Evolutionary conservation across 1,139 yeast genomes (phyloP).

Genomic region (Taphrina populina): DNA sequence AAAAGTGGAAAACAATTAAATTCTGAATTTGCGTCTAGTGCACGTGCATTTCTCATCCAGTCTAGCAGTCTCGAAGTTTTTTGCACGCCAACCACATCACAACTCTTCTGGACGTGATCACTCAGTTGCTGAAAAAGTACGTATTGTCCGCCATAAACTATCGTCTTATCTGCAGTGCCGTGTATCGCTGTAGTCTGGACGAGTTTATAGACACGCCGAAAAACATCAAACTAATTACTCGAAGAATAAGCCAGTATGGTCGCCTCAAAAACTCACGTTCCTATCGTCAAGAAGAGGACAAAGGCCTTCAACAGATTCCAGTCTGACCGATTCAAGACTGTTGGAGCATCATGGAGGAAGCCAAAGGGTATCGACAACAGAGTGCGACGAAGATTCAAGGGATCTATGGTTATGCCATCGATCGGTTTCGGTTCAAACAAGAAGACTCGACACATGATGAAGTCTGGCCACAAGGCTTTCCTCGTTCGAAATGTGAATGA

Average conservation of each 20-base stretch:
- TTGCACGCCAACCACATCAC: too few species aligned
- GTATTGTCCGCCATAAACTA: too few species aligned
- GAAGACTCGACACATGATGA: conserved; percentile 92
- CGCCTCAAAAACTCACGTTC: conserved; percentile 97
- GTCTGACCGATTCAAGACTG: conserved; percentile 99
- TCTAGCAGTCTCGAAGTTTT: too few species aligned
- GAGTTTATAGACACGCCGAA: too few species aligned
- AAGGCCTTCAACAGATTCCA: conserved; percentile 99
- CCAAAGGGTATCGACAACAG: conserved; percentile 99
- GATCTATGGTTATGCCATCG: conserved; percentile 98
- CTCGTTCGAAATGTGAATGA: conserved; percentile 89
- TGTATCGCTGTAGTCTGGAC: too few species aligned
- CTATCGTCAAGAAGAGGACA: conserved; percentile 99
- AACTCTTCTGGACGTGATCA: too few species aligned
- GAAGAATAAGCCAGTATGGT: conserved; percentile 60
- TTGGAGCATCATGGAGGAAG: conserved; percentile 99
- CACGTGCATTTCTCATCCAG: too few species aligned
- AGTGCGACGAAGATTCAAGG: conserved; percentile 98
- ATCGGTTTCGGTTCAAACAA: conserved; percentile 99
- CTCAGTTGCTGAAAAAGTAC: too few species aligned
- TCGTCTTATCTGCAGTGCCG: too few species aligned
- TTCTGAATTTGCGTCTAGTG: too few species aligned
- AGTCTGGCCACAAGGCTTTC: conserved; percentile 98
- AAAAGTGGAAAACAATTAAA: too few species aligned
- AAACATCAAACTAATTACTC: neutral